phyloP scores from a whole-genome alignment of 75 land plant genomes.

The Selaginella moellendorffii region DNA sequence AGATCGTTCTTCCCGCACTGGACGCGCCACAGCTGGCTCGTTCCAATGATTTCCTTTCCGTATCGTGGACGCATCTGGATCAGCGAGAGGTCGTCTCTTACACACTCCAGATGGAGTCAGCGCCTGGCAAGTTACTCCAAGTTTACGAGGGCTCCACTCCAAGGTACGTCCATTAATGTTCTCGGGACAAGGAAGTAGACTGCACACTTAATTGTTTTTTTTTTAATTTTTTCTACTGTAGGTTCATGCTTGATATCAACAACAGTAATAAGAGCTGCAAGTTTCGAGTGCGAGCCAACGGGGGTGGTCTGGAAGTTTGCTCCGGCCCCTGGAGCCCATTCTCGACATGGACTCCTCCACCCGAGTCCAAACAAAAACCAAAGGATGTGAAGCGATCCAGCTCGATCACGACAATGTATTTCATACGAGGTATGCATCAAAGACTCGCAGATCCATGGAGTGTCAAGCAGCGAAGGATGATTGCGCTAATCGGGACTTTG shows the following conservation, averaged over 20 bases:
- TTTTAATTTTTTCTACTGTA: too few relatives aligned
- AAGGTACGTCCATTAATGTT: background rate
- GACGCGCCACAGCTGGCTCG: conserved; percentile 6
- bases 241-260: too few relatives aligned
- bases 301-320: background rate
- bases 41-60: background rate
- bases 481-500: background rate
- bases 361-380: background rate
- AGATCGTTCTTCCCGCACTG: conserved; percentile 3
- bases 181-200: too few relatives aligned
- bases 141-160: conserved; percentile 11
- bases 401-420: too few relatives aligned
- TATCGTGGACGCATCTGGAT: conserved; percentile 3
- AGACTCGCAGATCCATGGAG: background rate
- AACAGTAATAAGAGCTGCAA: background rate
- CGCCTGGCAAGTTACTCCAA: background rate
- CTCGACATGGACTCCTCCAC: background rate
- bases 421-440: background rate
- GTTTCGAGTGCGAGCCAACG: conserved; percentile 7
- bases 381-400: too few relatives aligned
- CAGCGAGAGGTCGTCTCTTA: conserved; percentile 5
- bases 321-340: background rate
- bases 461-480: background rate
- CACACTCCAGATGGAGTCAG: conserved; percentile 7
- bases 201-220: too few relatives aligned